These are phyloP conservation scores for Pisolithus microcarpus DNA, from an alignment of 768 basidiomycete species.

Conservation along the genomic window DNA sequence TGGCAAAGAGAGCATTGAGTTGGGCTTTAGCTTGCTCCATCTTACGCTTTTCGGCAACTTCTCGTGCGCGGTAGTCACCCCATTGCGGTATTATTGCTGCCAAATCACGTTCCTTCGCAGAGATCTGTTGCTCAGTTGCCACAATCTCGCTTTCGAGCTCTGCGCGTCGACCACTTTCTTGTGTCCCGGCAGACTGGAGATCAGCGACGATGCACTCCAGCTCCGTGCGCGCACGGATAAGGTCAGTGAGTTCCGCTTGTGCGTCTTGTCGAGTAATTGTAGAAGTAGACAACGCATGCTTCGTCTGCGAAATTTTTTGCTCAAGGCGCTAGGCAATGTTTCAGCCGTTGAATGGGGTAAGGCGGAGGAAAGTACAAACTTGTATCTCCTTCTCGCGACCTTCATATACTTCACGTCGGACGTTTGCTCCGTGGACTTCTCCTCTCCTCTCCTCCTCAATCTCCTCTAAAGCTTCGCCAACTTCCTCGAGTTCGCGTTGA, in stretches of 20 bases:
- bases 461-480: slow-evolving; percentile 75
- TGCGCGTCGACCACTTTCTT: slow-evolving; percentile 57
- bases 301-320: slow-evolving; percentile 58
- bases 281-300: slow-evolving; percentile 66
- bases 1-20: slow-evolving; percentile 72
- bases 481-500: slow-evolving; percentile 85
- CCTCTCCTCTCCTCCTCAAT: slow-evolving; percentile 76
- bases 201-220: slow-evolving; percentile 80
- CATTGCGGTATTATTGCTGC: slow-evolving; percentile 64
- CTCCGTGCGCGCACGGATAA: slow-evolving; percentile 78
- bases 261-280: slow-evolving; percentile 64
- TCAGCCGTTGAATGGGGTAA: background rate
- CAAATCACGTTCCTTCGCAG: slow-evolving; percentile 54
- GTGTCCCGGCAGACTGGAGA: slow-evolving; percentile 56
- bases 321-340: slow-evolving; percentile 55
- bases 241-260: slow-evolving; percentile 79
- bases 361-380: slow-evolving; percentile 34
- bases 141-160: slow-evolving; percentile 60
- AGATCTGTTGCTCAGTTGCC: slow-evolving; percentile 52
- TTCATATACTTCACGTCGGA: slow-evolving; percentile 75
- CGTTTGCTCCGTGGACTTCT: slow-evolving; percentile 80
- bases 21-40: slow-evolving; percentile 71
- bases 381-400: slow-evolving; percentile 79
- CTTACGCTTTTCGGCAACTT: slow-evolving; percentile 50
- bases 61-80: slow-evolving; percentile 48